Evolutionary conservation across 2,329 filamentous ascomycete species (phyloP).

Genomic region (Lachnellula cervina): DNA sequence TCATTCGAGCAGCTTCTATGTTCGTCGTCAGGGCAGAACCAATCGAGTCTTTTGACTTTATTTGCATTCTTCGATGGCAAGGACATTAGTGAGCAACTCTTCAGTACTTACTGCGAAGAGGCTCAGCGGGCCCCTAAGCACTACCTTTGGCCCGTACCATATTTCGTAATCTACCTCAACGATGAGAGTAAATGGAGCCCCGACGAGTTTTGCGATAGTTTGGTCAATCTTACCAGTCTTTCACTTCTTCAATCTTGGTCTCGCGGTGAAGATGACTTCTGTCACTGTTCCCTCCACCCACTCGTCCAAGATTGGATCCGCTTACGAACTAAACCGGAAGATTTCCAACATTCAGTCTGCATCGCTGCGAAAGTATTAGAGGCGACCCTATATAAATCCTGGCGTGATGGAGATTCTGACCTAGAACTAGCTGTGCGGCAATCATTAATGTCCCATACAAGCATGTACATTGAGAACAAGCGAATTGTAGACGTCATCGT

Average conservation of each 20-base stretch:
- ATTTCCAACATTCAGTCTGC: constrained; percentile 3
- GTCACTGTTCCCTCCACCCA: constrained; percentile 20
- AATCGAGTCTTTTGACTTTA: constrained; percentile 16
- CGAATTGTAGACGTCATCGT: constrained; percentile 26
- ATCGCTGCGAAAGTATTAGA: constrained; percentile 1
- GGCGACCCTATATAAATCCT: background rate
- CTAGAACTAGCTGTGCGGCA: constrained; percentile 2
- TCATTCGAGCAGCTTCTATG: constrained; percentile 18
- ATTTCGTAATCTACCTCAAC: constrained; percentile 2
- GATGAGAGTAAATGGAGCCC: constrained; percentile 5
- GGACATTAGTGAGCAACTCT: constrained; percentile 24
- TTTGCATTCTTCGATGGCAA: constrained; percentile 23
- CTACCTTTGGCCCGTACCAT: constrained; percentile 4
- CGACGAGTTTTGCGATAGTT: constrained; percentile 12
- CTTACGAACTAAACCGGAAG: constrained; percentile 7
- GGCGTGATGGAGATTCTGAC: background rate
- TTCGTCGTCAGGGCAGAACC: background rate
- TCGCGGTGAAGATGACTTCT: constrained; percentile 4
- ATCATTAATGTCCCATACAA: constrained; percentile 9
- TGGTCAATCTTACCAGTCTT: constrained; percentile 12
- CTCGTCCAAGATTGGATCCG: constrained; percentile 24
- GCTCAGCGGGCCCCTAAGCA: background rate
- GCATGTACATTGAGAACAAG: constrained; percentile 4
- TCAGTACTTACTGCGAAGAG: constrained; percentile 8
- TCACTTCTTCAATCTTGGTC: constrained; percentile 22